A percentile compares a stretch with the other conserved stretches of the same genome.
Conservation (phyloP, 139 green algal species). For the Pedinophyceae sp. region DNA sequence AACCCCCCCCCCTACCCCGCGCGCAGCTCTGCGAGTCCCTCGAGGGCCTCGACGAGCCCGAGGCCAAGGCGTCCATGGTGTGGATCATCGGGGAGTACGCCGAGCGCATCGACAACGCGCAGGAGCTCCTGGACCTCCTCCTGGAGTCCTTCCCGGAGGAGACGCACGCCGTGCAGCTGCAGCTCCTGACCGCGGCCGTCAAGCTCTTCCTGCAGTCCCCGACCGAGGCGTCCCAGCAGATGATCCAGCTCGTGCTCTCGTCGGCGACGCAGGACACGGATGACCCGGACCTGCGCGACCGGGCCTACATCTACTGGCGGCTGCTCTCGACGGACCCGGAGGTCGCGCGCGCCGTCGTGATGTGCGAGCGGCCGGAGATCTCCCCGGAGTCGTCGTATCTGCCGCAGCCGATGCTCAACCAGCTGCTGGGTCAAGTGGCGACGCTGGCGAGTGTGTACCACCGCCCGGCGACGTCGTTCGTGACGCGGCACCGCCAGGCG, state of each 20-base stretch:
- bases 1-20: no score
- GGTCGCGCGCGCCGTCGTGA: slow-evolving; percentile 83
- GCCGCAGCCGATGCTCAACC: slow-evolving; percentile 60
- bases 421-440: slow-evolving; percentile 58
- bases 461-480: slow-evolving; percentile 73
- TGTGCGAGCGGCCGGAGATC: slow-evolving; percentile 87
- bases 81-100: slow-evolving; percentile 99
- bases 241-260: slow-evolving; percentile 84
- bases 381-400: slow-evolving; percentile 41
- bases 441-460: slow-evolving; percentile 88
- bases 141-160: slow-evolving; percentile 89
- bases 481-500: slow-evolving; percentile 47
- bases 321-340: slow-evolving; percentile 91
- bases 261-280: slow-evolving; percentile 84
- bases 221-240: slow-evolving; percentile 64
- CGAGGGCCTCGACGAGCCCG: slow-evolving; percentile 91
- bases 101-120: slow-evolving; percentile 95
- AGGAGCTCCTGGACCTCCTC: slow-evolving; percentile 92
- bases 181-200: slow-evolving; percentile 92
- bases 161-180: slow-evolving; percentile 67
- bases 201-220: slow-evolving; percentile 97
- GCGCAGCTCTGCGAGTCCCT: slow-evolving; percentile 85
- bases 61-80: slow-evolving; percentile 82
- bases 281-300: slow-evolving; percentile 93
- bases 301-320: slow-evolving; percentile 97